Evolutionary conservation across 1,284 basidiomycete species (phyloP).

Genomic region (Garcileccinum viscosum): DNA sequence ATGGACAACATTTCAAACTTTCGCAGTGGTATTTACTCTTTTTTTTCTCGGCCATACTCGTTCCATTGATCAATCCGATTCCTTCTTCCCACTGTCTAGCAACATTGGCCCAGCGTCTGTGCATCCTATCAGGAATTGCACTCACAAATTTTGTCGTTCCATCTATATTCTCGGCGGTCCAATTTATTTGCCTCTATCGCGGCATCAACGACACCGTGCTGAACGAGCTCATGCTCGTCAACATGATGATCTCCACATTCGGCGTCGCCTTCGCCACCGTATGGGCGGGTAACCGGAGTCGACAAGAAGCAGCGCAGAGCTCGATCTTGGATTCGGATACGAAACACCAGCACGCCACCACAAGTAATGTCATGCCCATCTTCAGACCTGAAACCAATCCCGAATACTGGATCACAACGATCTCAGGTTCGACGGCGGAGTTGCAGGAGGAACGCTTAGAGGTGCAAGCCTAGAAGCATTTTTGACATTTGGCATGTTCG

Average conservation of each 20-base stretch:
- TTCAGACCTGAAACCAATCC: neutral
- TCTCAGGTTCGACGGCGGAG: neutral
- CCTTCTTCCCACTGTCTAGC: constrained; percentile 5
- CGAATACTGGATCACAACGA: constrained; percentile 2
- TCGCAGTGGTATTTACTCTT: constrained; percentile 1
- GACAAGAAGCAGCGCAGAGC: constrained; percentile 3
- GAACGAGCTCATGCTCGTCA: constrained; percentile 12
- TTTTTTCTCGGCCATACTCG: neutral
- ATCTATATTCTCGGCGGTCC: constrained; percentile 33
- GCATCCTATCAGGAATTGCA: constrained; percentile 31
- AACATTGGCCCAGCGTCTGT: constrained; percentile 22
- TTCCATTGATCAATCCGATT: neutral
- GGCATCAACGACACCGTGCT: neutral
- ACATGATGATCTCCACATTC: constrained; percentile 19
- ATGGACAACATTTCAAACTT: neutral
- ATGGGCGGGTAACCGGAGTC: constrained; percentile 16
- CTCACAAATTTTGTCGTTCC: constrained; percentile 31
- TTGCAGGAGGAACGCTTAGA: neutral
- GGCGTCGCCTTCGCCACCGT: constrained; percentile 24
- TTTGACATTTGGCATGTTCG: neutral
- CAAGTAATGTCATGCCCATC: constrained; percentile 5
- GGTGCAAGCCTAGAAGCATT: neutral
- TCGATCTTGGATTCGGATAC: neutral
- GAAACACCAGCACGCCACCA: neutral
- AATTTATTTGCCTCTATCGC: constrained; percentile 19